Base-by-base conservation (phyloP, 208 protist genomes). In the Porcisia hertigi region DNA sequence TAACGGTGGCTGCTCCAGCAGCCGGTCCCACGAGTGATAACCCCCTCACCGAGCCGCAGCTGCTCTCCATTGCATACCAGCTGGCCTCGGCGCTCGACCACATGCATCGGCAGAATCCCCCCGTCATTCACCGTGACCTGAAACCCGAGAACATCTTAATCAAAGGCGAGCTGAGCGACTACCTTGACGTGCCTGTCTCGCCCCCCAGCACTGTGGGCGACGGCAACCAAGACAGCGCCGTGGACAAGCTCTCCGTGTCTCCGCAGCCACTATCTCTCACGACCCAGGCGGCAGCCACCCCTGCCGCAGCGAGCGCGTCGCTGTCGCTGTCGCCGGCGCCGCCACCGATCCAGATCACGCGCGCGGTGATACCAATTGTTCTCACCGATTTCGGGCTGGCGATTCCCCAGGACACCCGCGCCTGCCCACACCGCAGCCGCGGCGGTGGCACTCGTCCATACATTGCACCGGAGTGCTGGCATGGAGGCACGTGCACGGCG, bases 41-140 rank as follows among this genome's bases (percentile, higher is more conserved):
- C 54, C 81, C 88, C 5, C 74, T 97, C 18, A 91, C 84, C 9
- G 91, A 97, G 80, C 57, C 79, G 34, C 91, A 94, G 75, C 71
- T 97, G 41, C 75, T 93, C 3, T 95, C 88, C 6, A 94, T 97
- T 69, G 91, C 90, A 7, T 93, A 88, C 67, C 93, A 97, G 77
- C 76, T 95, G 6, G 80, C 88, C 73, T 88, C 80, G 7, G 90
- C 93, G 23, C 80, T 97, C 7, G 64, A 76, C n/a, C 79, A 92
- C 77, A 84, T 97, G 65, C 93, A 97, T 81, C 84, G 88, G 20
- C 91, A 95, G 64, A 94, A 88, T 75, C 88, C 98, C n/a, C 91
- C 96, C 49, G 96, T 99, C 71, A 98, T 99, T 71, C 98, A 99
- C 82, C 99, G 98, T 70, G 98, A 99, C 80, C 78, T 99, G 53